These are phyloP conservation scores for Lactarius pseudohatsudake DNA, from an alignment of 768 basidiomycete species.

Conservation along the genomic window DNA sequence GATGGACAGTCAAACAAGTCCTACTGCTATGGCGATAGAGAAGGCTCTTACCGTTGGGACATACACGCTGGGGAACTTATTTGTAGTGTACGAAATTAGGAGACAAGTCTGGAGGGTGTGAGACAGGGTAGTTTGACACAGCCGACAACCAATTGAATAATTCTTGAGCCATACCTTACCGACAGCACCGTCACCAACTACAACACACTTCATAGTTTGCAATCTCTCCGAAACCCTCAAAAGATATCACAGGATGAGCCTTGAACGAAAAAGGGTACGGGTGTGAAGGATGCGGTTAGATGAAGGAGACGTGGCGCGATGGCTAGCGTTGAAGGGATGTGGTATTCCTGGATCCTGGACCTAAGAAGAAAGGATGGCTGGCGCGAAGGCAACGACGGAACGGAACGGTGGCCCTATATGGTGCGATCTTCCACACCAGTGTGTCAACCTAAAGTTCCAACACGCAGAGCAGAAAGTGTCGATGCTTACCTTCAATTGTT, in stretches of 20 bases:
- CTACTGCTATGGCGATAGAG: conserved; percentile 21
- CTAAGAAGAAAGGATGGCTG: conserved; percentile 20
- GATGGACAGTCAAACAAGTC: conserved; percentile 22
- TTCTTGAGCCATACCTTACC: conserved; percentile 73
- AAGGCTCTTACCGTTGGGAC: conserved; percentile 83
- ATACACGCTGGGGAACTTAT: conserved; percentile 99
- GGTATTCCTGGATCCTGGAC: conserved; percentile 15
- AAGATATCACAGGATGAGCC: conserved; percentile 14
- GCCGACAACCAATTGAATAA: background rate
- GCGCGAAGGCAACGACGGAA: conserved; percentile 1
- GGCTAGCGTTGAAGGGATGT: background rate
- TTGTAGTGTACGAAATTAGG: conserved; percentile 95
- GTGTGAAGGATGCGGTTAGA: background rate
- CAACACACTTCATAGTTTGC: conserved; percentile 98
- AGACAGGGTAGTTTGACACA: background rate
- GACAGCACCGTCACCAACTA: conserved; percentile 96
- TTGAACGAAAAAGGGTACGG: background rate
- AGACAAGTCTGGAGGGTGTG: conserved; percentile 72
- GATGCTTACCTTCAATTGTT: too few relatives aligned
- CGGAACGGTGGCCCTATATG: too few relatives aligned
- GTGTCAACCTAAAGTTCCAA: too few relatives aligned
- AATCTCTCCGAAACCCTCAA: conserved; percentile 35
- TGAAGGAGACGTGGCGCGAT: background rate
- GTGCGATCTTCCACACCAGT: too few relatives aligned
- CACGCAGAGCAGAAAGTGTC: too few relatives aligned